phyloP scores from a whole-genome alignment of 1,139 yeast genomes.

The Candida smagusa region DNA sequence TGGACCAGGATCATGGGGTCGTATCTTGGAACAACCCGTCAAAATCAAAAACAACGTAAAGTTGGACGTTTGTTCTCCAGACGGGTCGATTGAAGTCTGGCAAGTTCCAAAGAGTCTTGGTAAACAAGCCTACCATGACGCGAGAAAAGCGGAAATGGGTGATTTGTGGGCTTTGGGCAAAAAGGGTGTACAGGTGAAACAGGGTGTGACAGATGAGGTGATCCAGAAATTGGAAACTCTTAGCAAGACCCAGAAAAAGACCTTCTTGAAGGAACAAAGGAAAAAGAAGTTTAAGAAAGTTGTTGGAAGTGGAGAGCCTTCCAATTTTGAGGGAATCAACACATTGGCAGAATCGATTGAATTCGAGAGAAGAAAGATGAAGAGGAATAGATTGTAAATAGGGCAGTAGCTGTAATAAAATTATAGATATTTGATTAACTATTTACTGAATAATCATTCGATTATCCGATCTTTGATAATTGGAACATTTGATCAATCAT shows the following conservation, averaged over 20 bases:
- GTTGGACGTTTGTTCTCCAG: slow-evolving; percentile 74
- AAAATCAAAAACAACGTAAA: slow-evolving; percentile 83
- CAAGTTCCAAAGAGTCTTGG: slow-evolving; percentile 78
- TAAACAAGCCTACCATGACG: slow-evolving; percentile 80
- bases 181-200: slow-evolving; percentile 52
- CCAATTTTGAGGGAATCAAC: slow-evolving; percentile 33
- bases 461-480: too few relatives aligned
- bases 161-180: slow-evolving; percentile 86
- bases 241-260: slow-evolving; percentile 40
- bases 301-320: slow-evolving; percentile 26
- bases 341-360: slow-evolving; percentile 37
- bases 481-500: too few relatives aligned
- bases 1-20: slow-evolving; percentile 57
- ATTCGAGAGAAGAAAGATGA: slow-evolving; percentile 30
- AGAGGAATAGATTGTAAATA: slow-evolving; percentile 24
- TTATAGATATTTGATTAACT: too few relatives aligned
- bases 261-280: slow-evolving; percentile 41
- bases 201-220: slow-evolving; percentile 27
- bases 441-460: too few relatives aligned
- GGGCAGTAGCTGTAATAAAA: slow-evolving; percentile 7
- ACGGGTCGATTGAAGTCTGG: slow-evolving; percentile 84
- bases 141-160: slow-evolving; percentile 79
- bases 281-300: slow-evolving; percentile 42
- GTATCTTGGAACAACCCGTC: slow-evolving; percentile 69
- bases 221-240: slow-evolving; percentile 35